Evolutionary conservation across 495 filamentous ascomycete genomes (phyloP).

Genomic region (Neurospora sp.): DNA sequence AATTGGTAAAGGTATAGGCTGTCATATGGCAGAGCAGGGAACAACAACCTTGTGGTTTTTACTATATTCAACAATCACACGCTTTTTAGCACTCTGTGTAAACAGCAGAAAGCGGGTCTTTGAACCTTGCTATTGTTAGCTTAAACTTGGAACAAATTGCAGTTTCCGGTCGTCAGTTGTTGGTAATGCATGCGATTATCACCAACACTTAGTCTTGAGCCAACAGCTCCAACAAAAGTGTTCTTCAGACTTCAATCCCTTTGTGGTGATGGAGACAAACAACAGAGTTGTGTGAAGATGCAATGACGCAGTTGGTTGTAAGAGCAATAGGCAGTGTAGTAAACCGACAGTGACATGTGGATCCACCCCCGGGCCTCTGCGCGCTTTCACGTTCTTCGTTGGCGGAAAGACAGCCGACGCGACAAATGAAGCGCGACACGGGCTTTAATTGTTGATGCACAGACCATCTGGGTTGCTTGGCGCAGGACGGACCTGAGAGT

Average conservation of each 20-base stretch:
- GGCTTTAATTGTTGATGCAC: conserved; percentile 2
- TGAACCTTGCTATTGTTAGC: not conserved
- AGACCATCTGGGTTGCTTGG: conserved; percentile 12
- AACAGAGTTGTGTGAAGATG: not conserved
- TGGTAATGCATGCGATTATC: not conserved
- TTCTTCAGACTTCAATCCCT: not conserved
- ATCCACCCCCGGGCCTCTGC: not conserved
- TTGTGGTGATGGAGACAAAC: not conserved
- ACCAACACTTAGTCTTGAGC: not conserved
- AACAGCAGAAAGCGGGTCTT: not conserved
- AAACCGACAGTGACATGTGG: not conserved
- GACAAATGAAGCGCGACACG: conserved; percentile 1
- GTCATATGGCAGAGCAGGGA: not conserved
- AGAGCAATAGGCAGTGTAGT: not conserved
- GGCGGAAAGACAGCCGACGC: not conserved
- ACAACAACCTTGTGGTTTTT: not conserved
- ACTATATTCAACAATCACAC: not conserved
- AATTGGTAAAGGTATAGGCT: not conserved
- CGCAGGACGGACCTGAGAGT: conserved; percentile 3
- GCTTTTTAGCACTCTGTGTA: not conserved
- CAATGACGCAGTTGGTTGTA: not conserved
- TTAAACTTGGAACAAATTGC: not conserved
- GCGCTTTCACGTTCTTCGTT: not conserved
- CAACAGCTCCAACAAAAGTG: not conserved
- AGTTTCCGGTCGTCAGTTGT: not conserved